These are phyloP conservation scores for Thalassia testudinum DNA, from an alignment of 116 monocot genomes.

Conservation along the genomic window DNA sequence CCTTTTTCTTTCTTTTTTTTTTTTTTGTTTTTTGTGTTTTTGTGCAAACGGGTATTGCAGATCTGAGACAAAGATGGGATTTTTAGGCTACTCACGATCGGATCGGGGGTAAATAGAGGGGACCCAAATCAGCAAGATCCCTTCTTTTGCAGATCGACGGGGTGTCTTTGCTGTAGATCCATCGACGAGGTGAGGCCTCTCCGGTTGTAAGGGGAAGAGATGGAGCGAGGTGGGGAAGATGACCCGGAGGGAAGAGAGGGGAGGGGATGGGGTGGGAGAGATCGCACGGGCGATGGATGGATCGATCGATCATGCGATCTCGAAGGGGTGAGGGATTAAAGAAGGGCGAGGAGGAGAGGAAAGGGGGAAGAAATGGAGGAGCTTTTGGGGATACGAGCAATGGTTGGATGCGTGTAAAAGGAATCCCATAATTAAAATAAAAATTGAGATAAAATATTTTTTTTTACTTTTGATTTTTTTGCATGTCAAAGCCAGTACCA, in stretches of 20 bases:
- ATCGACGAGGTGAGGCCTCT: not conserved
- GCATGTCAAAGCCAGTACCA: too few relatives aligned
- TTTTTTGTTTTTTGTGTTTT: too few relatives aligned
- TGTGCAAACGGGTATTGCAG: not conserved
- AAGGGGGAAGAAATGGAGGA: not conserved
- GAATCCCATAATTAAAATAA: too few relatives aligned
- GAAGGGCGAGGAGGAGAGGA: not conserved
- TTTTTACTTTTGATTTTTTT: too few relatives aligned
- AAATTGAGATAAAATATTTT: too few relatives aligned
- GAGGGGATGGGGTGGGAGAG: not conserved
- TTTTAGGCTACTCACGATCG: not conserved
- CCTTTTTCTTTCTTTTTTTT: too few relatives aligned
- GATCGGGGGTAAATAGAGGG: not conserved
- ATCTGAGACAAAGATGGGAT: not conserved
- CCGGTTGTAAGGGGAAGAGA: not conserved
- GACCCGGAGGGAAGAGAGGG: not conserved
- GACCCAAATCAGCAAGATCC: not conserved
- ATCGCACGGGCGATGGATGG: not conserved
- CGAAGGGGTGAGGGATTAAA: not conserved
- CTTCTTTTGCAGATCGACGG: not conserved
- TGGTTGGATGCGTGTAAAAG: too few relatives aligned
- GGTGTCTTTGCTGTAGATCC: too few relatives aligned
- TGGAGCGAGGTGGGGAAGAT: not conserved
- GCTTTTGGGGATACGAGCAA: not conserved
- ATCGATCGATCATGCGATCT: too few relatives aligned